Conservation (phyloP, 805 yeast genomes). For the Candida peoriensis region DNA sequence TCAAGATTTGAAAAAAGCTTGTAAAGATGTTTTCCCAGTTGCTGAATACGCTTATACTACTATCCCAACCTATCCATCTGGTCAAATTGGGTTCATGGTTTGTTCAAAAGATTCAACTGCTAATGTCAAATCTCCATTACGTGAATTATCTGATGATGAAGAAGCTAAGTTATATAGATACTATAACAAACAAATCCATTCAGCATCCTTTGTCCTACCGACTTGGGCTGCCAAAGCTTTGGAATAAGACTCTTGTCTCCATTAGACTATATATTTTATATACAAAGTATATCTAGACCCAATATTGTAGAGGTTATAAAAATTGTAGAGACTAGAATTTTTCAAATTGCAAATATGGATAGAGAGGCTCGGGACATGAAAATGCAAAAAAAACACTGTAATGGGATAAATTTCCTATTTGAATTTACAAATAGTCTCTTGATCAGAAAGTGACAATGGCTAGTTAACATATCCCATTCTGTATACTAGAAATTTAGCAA, state of each 20-base stretch:
- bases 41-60: conserved; percentile 89
- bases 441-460: no score
- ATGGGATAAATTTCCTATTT: no score
- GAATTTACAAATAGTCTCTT: no score
- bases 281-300: no score
- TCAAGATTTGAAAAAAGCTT: conserved; percentile 74
- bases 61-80: conserved; percentile 96
- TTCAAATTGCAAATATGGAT: no score
- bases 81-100: conserved; percentile 97
- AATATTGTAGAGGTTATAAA: no score
- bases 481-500: no score
- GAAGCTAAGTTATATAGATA: conserved; percentile 68
- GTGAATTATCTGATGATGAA: conserved; percentile 56
- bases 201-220: conserved; percentile 87
- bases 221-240: conserved; percentile 72
- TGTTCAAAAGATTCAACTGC: conserved; percentile 72
- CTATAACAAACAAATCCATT: conserved; percentile 80
- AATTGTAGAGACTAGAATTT: no score
- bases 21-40: conserved; percentile 81
- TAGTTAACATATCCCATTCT: no score
- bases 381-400: no score
- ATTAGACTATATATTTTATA: no score
- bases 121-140: conserved; percentile 62
- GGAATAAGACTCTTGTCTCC: conserved; percentile 20
- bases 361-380: no score